A percentile compares a stretch with the other conserved stretches of the same genome.
Evolutionary conservation across 192 early-diverging fungal species (phyloP).

Genomic region (Cladochytrium replicatum): DNA sequence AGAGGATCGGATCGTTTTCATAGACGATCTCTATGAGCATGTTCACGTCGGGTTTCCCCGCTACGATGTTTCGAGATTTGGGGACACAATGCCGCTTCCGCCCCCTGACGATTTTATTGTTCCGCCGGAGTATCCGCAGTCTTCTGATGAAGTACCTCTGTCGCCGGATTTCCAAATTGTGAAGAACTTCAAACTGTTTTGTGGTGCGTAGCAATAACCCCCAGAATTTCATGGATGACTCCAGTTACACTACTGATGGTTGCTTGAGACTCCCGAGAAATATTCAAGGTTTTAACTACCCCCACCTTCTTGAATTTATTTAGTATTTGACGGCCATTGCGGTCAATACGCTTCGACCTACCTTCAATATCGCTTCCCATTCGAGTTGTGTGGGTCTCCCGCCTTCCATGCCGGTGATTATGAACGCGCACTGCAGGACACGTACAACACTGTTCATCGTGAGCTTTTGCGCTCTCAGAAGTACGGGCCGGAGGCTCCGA

Average conservation of each 20-base stretch:
- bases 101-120: background rate
- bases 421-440: constrained; percentile 1
- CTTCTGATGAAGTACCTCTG: too few species aligned
- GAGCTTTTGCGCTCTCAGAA: background rate
- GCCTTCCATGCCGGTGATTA: background rate
- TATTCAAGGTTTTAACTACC: too few species aligned
- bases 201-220: background rate
- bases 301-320: background rate
- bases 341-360: constrained; percentile 1
- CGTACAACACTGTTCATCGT: background rate
- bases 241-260: too few species aligned
- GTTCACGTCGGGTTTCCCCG: background rate
- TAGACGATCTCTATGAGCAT: background rate
- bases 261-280: too few species aligned
- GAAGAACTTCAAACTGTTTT: constrained; percentile 1
- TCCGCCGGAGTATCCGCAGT: constrained; percentile 1
- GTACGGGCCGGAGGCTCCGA: constrained; percentile 1
- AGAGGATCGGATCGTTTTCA: constrained; percentile 1
- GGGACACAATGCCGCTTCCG: background rate
- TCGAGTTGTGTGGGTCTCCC: background rate
- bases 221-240: background rate
- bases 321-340: constrained; percentile 7
- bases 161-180: background rate
- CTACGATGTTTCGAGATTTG: constrained; percentile 1
- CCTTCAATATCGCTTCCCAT: constrained; percentile 1